These are phyloP conservation scores for Gossypium sturtianum DNA, from an alignment of 345 rosid species.

Conservation along the genomic window DNA sequence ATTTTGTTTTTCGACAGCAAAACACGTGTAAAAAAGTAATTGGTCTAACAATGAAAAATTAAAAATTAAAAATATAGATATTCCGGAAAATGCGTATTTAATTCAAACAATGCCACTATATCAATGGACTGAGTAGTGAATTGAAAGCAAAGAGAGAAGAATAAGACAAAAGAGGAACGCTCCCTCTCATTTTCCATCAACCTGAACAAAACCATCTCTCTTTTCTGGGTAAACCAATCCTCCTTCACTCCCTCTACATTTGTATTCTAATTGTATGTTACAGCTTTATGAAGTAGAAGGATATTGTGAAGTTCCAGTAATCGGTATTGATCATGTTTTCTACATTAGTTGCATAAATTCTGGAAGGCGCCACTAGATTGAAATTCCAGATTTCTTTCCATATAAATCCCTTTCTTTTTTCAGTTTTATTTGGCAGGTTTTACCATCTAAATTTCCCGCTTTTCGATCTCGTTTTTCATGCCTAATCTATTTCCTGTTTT, in stretches of 20 bases:
- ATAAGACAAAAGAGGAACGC: slow-evolving; percentile 4
- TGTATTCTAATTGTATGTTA: not conserved
- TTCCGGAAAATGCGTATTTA: not conserved
- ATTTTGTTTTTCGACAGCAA: not conserved
- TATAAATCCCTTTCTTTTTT: not conserved
- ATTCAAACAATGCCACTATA: not conserved
- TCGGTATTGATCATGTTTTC: not conserved
- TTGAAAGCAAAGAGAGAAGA: not conserved
- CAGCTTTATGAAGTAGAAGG: too few species aligned
- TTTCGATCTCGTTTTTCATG: not conserved
- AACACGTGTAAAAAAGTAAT: not conserved
- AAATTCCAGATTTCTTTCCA: not conserved
- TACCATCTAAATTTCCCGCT: not conserved
- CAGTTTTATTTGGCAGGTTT: not conserved
- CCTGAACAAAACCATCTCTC: not conserved
- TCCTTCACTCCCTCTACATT: not conserved
- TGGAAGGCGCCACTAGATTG: not conserved
- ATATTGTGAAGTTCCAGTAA: not conserved
- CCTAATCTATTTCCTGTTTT: not conserved
- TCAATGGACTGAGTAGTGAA: not conserved
- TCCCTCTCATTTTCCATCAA: not conserved
- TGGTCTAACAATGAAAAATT: not conserved
- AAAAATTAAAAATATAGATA: not conserved
- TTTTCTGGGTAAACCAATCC: not conserved
- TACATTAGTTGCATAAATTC: not conserved